These are phyloP conservation scores for Camellia japonica DNA, from an alignment of 148 eudicot species.

Conservation along the genomic window DNA sequence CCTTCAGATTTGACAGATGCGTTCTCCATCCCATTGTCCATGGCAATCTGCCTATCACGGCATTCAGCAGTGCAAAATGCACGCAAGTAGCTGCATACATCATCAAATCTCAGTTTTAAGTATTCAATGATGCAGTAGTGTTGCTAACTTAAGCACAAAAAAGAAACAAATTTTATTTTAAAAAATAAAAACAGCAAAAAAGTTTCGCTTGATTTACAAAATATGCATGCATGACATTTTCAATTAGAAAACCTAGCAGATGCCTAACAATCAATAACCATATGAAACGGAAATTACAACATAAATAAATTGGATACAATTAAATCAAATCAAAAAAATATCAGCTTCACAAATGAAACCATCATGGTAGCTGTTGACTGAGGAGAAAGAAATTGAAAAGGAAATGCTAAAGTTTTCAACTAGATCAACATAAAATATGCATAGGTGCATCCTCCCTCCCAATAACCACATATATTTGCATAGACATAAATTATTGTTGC, in stretches of 20 bases:
- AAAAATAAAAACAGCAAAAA: background rate
- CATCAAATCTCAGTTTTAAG: background rate
- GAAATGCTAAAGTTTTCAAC: too few species aligned
- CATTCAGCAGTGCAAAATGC: slow-evolving; percentile 51
- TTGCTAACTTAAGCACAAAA: background rate
- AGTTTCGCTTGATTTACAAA: background rate
- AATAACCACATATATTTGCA: too few species aligned
- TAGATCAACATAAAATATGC: too few species aligned
- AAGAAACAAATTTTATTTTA: background rate
- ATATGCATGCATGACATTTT: background rate
- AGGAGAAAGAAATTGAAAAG: too few species aligned
- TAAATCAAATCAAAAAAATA: background rate
- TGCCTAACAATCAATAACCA: background rate
- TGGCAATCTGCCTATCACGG: slow-evolving; percentile 35
- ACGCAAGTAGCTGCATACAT: slow-evolving; percentile 28
- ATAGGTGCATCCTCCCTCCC: too few species aligned
- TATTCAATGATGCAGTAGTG: background rate
- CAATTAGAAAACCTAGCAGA: background rate
- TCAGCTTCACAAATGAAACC: background rate
- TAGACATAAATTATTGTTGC: too few species aligned
- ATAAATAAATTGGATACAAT: background rate
- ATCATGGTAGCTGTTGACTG: too few species aligned
- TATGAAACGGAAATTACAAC: background rate
- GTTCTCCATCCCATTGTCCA: slow-evolving; percentile 22
- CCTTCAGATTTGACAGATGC: slow-evolving; percentile 9